A percentile compares a stretch with the other conserved stretches of the same genome.
Conservation (phyloP, 2,329 filamentous ascomycete species). For the Cercospora brassicicola region DNA sequence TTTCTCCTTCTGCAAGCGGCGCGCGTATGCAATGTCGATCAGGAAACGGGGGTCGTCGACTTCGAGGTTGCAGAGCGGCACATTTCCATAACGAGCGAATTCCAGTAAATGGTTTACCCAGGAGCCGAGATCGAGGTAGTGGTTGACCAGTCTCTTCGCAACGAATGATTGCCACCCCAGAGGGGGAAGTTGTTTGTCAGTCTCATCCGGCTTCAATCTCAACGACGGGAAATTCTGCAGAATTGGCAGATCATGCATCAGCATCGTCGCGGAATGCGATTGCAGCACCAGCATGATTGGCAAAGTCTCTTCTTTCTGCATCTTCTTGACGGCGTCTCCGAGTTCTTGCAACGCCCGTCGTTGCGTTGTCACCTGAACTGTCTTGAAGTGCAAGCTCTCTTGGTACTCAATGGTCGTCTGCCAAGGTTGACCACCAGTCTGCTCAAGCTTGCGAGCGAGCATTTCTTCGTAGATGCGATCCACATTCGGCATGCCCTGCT, state of each 20-base stretch:
- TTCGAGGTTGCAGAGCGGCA: constrained; percentile 93
- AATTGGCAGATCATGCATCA: constrained; percentile 81
- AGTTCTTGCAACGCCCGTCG: constrained; percentile 87
- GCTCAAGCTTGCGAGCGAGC: constrained; percentile 64
- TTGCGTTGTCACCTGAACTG: constrained; percentile 81
- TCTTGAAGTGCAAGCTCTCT: constrained; percentile 80
- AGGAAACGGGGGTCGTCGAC: constrained; percentile 90
- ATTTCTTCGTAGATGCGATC: constrained; percentile 83
- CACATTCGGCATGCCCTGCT: constrained; percentile 84
- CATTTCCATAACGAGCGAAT: constrained; percentile 85
- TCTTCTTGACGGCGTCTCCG: constrained; percentile 82
- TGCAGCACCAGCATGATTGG: constrained; percentile 86
- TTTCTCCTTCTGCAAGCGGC: constrained; percentile 83
- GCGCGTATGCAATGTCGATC: constrained; percentile 93
- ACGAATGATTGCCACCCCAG: constrained; percentile 92
- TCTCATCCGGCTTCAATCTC: constrained; percentile 74
- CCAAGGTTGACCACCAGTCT: constrained; percentile 68
- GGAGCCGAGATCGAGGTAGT: constrained; percentile 87
- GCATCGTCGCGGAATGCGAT: constrained; percentile 76
- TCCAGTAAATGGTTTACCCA: constrained; percentile 89
- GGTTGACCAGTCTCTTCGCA: constrained; percentile 78
- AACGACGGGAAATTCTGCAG: constrained; percentile 83
- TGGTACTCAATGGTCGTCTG: constrained; percentile 85
- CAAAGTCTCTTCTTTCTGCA: constrained; percentile 77
- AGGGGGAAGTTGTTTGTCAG: constrained; percentile 83